Conservation (phyloP, 129 eudicot species). For the Helianthus tuberosus region DNA sequence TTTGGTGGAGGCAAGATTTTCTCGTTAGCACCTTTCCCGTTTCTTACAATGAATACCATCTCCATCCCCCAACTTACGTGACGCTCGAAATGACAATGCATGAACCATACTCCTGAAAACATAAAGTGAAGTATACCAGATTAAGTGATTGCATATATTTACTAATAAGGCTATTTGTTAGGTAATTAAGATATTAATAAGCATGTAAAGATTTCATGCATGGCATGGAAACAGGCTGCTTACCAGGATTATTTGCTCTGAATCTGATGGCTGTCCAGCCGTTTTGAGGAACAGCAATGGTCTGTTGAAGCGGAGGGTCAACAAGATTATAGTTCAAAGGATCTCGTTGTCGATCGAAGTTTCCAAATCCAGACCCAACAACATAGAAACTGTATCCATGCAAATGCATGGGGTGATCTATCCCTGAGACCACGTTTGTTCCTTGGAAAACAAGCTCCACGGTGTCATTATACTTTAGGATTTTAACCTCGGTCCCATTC, state of each 20-base stretch:
- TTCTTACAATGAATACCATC: conserved; percentile 44
- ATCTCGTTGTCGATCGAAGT: conserved; percentile 40
- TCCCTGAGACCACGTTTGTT: conserved; percentile 44
- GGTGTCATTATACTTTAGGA: conserved; percentile 32
- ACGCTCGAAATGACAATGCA: conserved; percentile 60
- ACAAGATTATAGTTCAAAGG: conserved; percentile 52
- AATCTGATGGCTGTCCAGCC: conserved; percentile 63
- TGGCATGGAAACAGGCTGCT: background rate
- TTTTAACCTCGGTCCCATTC: conserved; percentile 41
- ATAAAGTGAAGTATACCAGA: background rate
- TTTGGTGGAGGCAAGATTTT: conserved; percentile 49
- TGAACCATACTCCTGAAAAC: conserved; percentile 52
- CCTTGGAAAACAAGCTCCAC: conserved; percentile 59
- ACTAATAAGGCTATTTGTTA: too few species aligned
- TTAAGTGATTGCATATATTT: too few species aligned
- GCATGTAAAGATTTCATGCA: too few species aligned
- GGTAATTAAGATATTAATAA: too few species aligned
- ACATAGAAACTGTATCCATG: conserved; percentile 61
- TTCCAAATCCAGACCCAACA: conserved; percentile 58
- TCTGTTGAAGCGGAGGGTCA: conserved; percentile 59
- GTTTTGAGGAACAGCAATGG: conserved; percentile 52
- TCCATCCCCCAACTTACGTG: conserved; percentile 66
- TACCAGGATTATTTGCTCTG: conserved; percentile 61
- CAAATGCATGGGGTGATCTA: conserved; percentile 65
- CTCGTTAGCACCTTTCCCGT: conserved; percentile 33